Base-by-base conservation (phyloP, 768 basidiomycete genomes). In the Phallus indusiatus region DNA sequence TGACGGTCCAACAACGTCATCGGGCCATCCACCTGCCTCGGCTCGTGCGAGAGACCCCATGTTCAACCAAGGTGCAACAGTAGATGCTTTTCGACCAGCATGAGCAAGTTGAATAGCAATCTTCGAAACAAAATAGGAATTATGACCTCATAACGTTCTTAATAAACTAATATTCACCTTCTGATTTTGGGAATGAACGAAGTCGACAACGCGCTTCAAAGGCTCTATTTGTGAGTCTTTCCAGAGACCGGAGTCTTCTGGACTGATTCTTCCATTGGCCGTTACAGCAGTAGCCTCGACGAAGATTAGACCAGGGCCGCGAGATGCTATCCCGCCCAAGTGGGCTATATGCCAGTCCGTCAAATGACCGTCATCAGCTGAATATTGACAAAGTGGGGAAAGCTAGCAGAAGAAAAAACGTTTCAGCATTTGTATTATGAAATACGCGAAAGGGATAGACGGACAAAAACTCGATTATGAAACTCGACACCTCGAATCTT, bases 71-170 rank as follows among this genome's bases (percentile, higher is more conserved):
- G 86, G 84, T 0, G 82, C 78, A 17, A 79, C 68, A 0, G 77
- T 82, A 9, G 81, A 83, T 0, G 81, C 86, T 68, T 90, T 90
- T n/a, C 88, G 75, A 0, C 89, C 88, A 0, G 86, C 85, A 62
- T 91, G 88, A 0, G 78, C 83, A 17, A 90, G 77, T 68, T 91
- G 90, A 56, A 90, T 83, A 42, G 42, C 42, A 42, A 42, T 42
- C 42, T 42, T 28, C 14, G 9, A 42, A 14, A 42, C n/a, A 42
- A 42, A 42, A 42, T n/a, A n/a, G n/a, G 12, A 42, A 42, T 42
- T n/a, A n/a, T n/a, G n/a, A n/a, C 12, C 12, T 42, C n/a, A n/a
- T 4, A 42, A 42, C 42, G 4, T n/a, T 14, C 4, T 4, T 42
- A 42, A 42, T 42, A n/a, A 42, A 5, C 14, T 42, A n/a, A n/a